Evolutionary conservation across 257 asterid genomes (phyloP).

Genomic region (Solanum verrucosum): DNA sequence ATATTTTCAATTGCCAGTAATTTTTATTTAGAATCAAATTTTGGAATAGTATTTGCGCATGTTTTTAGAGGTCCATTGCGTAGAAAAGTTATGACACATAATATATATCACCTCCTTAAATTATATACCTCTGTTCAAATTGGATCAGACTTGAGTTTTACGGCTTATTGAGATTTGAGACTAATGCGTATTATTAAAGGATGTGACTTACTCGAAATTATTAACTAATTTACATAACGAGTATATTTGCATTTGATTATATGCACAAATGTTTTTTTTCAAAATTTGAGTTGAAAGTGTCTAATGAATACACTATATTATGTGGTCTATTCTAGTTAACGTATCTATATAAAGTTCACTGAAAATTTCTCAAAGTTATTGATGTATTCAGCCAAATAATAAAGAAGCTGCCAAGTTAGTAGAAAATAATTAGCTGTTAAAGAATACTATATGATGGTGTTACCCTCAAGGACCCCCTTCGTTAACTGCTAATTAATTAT

Average conservation of each 20-base stretch:
- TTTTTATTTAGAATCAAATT: not conserved
- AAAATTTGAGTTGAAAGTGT: not conserved
- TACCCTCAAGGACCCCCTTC: not conserved
- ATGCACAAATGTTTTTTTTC: not conserved
- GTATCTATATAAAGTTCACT: not conserved
- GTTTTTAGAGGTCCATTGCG: not conserved
- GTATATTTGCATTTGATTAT: not conserved
- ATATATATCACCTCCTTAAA: not conserved
- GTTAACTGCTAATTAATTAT: not conserved
- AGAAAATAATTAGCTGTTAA: not conserved
- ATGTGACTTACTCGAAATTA: not conserved
- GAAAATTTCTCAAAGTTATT: not conserved
- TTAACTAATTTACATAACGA: not conserved
- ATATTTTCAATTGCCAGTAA: not conserved
- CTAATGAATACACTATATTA: not conserved
- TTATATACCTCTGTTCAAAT: not conserved
- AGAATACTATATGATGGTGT: not conserved
- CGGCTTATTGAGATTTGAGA: not conserved
- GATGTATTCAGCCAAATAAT: not conserved
- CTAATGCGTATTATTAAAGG: not conserved
- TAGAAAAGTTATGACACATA: not conserved
- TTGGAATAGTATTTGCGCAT: not conserved
- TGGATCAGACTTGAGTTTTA: not conserved
- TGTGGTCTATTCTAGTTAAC: not conserved
- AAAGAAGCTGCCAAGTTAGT: not conserved